Percentiles rank a stretch among this genome's conserved stretches.
Conservation (phyloP, 2,329 filamentous ascomycete species). For the Fusarium albosuccineum region DNA sequence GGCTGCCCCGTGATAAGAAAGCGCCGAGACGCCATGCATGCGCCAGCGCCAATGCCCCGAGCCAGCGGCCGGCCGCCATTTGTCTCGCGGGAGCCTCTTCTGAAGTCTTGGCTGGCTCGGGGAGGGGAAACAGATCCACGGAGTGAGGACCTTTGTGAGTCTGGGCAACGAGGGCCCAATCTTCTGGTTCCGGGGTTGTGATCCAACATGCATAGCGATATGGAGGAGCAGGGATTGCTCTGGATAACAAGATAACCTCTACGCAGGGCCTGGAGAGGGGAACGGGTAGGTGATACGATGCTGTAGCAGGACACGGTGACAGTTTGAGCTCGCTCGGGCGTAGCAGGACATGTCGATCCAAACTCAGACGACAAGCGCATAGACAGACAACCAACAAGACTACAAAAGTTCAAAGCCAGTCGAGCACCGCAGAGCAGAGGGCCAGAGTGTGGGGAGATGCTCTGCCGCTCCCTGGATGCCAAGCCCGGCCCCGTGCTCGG, state of each 20-base stretch:
- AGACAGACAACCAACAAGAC: background rate
- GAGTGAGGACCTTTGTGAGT: constrained; percentile 38
- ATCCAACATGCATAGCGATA: background rate
- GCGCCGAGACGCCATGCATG: constrained; percentile 29
- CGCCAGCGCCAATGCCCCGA: constrained; percentile 32
- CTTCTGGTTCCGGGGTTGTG: constrained; percentile 7
- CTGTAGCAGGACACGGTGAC: background rate
- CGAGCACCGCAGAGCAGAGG: background rate
- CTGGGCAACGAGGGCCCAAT: constrained; percentile 17
- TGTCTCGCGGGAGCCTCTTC: constrained; percentile 20
- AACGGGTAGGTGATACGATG: background rate
- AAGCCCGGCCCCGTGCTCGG: constrained; percentile 12
- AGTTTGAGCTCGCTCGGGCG: background rate
- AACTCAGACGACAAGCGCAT: constrained; percentile 6
- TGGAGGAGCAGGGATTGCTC: background rate
- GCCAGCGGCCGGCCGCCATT: constrained; percentile 10
- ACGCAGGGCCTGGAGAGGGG: background rate
- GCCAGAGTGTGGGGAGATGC: constrained; percentile 16
- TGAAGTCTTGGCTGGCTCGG: constrained; percentile 3
- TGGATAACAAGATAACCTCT: background rate
- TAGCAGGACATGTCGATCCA: background rate
- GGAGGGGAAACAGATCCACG: constrained; percentile 1
- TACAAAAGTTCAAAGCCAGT: constrained; percentile 1
- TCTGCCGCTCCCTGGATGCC: constrained; percentile 1
- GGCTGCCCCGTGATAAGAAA: constrained; percentile 35